These are phyloP conservation scores for Plectosphaerella sp. DNA, from an alignment of 2,329 filamentous ascomycete genomes.

Conservation along the genomic window DNA sequence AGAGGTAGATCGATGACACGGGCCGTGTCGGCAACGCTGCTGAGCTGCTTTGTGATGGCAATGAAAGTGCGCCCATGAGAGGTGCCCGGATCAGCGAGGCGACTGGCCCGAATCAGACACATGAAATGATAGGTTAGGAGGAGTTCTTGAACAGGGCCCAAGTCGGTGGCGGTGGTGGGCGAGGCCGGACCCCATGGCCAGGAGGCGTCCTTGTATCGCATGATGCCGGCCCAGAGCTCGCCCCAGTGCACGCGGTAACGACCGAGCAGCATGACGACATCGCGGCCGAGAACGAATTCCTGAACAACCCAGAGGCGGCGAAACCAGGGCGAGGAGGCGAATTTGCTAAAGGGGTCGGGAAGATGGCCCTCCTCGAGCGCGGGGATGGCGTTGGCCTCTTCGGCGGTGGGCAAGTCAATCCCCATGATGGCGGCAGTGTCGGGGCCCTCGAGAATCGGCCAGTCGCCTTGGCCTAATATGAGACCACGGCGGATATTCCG, in stretches of 20 bases:
- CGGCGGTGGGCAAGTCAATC: not conserved
- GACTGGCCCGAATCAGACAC: not conserved
- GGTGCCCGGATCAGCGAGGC: not conserved
- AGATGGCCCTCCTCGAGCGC: not conserved
- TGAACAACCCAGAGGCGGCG: slow-evolving; percentile 16
- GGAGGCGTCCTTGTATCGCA: not conserved
- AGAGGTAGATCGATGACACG: not conserved
- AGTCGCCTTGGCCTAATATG: not conserved
- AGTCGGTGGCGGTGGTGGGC: not conserved
- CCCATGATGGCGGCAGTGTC: not conserved
- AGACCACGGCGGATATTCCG: not conserved
- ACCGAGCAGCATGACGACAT: not conserved
- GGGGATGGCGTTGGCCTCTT: not conserved
- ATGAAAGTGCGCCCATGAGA: not conserved
- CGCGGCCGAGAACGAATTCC: slow-evolving; percentile 4
- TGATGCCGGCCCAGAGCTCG: not conserved
- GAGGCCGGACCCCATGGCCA: not conserved
- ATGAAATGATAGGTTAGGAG: not conserved
- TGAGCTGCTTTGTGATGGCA: not conserved
- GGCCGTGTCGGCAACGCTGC: not conserved
- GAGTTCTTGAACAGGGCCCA: not conserved
- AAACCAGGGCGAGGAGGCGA: slow-evolving; percentile 15
- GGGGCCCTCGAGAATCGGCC: not conserved
- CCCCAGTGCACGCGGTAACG: not conserved
- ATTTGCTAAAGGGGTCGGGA: not conserved